phyloP scores from a whole-genome alignment of 2,329 filamentous ascomycete genomes.

The Daldinia sp. region DNA sequence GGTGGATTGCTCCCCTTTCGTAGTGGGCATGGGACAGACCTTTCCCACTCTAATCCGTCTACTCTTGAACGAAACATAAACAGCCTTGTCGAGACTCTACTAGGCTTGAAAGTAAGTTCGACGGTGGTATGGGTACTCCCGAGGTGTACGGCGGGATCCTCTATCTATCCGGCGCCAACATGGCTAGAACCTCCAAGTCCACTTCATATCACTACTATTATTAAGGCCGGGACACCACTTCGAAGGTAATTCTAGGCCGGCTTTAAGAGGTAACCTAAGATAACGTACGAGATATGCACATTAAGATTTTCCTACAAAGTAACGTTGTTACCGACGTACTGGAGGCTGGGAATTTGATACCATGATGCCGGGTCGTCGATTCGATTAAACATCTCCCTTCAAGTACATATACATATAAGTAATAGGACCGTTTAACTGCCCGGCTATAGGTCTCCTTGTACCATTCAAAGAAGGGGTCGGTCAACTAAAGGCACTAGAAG shows the following conservation, averaged over 20 bases:
- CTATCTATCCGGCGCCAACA: slow-evolving; percentile 10
- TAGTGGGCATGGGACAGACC: slow-evolving; percentile 3
- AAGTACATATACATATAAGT: not conserved
- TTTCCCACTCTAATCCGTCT: not conserved
- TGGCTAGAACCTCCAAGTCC: not conserved
- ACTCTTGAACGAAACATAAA: not conserved
- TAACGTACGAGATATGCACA: not conserved
- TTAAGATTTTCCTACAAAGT: slow-evolving; percentile 9
- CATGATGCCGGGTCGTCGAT: slow-evolving; percentile 15
- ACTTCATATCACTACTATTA: not conserved
- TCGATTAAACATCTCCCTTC: slow-evolving; percentile 4
- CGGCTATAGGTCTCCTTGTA: not conserved
- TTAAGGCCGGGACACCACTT: not conserved
- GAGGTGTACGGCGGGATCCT: slow-evolving; percentile 7
- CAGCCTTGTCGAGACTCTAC: slow-evolving; percentile 8
- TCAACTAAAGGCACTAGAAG: not conserved
- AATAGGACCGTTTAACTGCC: not conserved
- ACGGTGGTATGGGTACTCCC: slow-evolving; percentile 16
- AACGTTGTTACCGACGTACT: slow-evolving; percentile 3
- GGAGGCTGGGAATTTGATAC: slow-evolving; percentile 17
- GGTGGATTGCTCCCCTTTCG: not conserved
- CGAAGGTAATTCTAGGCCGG: not conserved
- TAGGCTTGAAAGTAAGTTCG: slow-evolving; percentile 14
- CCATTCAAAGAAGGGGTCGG: not conserved
- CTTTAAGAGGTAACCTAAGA: not conserved